These are phyloP conservation scores for Ogataea paradorogensis DNA, from an alignment of 805 yeast species.

Conservation along the genomic window DNA sequence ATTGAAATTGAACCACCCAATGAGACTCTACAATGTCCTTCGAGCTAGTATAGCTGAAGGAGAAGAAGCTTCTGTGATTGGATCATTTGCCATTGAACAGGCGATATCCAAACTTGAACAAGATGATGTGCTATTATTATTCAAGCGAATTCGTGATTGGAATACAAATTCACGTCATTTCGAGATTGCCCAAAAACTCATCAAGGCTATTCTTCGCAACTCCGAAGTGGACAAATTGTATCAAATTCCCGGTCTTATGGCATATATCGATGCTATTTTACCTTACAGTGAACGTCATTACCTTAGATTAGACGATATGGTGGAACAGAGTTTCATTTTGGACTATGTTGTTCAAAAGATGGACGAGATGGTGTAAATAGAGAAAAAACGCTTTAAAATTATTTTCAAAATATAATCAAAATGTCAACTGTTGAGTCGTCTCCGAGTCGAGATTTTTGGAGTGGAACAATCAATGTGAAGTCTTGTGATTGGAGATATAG, in stretches of 20 bases:
- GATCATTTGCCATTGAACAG: constrained; percentile 58
- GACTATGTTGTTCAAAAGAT: constrained; percentile 83
- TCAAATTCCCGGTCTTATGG: constrained; percentile 65
- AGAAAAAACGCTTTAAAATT: not conserved
- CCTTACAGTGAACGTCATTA: constrained; percentile 91
- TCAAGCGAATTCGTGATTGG: constrained; percentile 89
- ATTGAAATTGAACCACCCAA: constrained; percentile 83
- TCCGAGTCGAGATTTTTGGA: constrained; percentile 25
- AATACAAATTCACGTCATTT: constrained; percentile 83
- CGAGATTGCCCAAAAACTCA: constrained; percentile 73
- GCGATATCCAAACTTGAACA: constrained; percentile 55
- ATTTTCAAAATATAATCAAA: not conserved
- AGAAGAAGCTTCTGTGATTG: constrained; percentile 50
- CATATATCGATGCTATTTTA: constrained; percentile 66
- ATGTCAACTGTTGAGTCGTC: constrained; percentile 4
- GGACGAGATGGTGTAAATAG: constrained; percentile 40
- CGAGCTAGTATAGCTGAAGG: constrained; percentile 54
- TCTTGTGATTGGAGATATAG: constrained; percentile 29
- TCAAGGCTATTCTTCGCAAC: constrained; percentile 59
- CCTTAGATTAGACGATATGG: constrained; percentile 67
- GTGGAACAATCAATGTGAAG: constrained; percentile 29
- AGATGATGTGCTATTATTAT: constrained; percentile 57
- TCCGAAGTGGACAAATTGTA: constrained; percentile 55
- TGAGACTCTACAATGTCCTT: constrained; percentile 77
- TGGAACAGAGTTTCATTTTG: constrained; percentile 81